These are phyloP conservation scores for Phallus indusiatus DNA, from an alignment of 768 basidiomycete species.

Conservation along the genomic window DNA sequence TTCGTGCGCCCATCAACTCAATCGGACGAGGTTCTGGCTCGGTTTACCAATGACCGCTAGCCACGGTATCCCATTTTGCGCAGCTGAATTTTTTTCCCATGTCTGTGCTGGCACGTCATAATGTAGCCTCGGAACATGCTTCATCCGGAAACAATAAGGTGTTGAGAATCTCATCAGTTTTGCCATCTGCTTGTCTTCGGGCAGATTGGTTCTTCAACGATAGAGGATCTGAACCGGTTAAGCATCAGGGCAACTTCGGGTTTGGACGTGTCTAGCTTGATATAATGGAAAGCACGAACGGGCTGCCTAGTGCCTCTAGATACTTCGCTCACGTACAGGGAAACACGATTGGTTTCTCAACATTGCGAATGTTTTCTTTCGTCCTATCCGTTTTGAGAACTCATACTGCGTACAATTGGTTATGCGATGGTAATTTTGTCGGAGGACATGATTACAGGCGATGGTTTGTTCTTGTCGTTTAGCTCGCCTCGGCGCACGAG, in stretches of 20 bases:
- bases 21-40: neutral
- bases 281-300: neutral
- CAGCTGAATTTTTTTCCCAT: neutral
- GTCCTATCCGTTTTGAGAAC: neutral
- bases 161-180: neutral
- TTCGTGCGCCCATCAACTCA: neutral
- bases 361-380: neutral
- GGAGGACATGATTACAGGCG: neutral
- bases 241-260: constrained; percentile 4
- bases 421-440: neutral
- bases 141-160: neutral
- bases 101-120: neutral
- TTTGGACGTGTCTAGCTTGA: neutral
- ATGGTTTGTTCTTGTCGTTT: neutral
- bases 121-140: neutral
- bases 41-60: neutral
- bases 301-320: neutral
- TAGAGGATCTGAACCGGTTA: neutral
- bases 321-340: neutral
- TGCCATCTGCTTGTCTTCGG: neutral
- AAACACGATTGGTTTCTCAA: neutral
- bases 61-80: neutral
- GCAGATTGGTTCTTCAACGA: neutral
- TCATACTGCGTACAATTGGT: neutral
- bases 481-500: neutral